These are phyloP conservation scores for Nakaseomyces nivariensis DNA, from an alignment of 1,139 yeast genomes.

Conservation along the genomic window DNA sequence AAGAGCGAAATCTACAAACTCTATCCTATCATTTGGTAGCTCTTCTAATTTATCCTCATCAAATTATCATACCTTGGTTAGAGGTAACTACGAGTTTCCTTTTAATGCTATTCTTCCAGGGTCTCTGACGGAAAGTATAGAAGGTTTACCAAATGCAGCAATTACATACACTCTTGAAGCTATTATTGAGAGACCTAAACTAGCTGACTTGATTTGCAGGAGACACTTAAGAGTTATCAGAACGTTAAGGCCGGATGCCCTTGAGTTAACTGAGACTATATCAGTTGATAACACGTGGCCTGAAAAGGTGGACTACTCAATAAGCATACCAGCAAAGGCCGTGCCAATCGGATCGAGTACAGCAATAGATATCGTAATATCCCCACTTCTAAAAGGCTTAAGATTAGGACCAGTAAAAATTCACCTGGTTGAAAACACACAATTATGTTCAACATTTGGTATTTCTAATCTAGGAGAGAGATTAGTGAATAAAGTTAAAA, in stretches of 20 bases:
- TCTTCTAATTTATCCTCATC: constrained; percentile 27
- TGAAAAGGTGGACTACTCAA: constrained; percentile 77
- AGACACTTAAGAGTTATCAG: constrained; percentile 78
- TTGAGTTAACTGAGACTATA: constrained; percentile 83
- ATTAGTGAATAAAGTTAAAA: constrained; percentile 35
- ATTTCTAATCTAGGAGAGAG: constrained; percentile 45
- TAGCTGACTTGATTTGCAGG: constrained; percentile 54
- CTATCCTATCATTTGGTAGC: constrained; percentile 12
- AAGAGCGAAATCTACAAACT: constrained; percentile 5
- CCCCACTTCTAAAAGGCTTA: constrained; percentile 76
- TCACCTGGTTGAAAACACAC: constrained; percentile 55
- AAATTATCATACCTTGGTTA: constrained; percentile 35
- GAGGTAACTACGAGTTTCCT: constrained; percentile 87
- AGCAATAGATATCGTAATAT: constrained; percentile 59
- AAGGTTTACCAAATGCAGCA: constrained; percentile 80
- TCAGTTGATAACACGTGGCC: constrained; percentile 98
- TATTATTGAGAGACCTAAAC: constrained; percentile 72
- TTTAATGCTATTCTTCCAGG: constrained; percentile 84
- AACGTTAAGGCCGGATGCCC: constrained; percentile 78
- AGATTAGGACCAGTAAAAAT: constrained; percentile 62
- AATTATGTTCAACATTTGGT: constrained; percentile 48
- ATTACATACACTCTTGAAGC: constrained; percentile 75
- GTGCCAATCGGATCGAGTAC: constrained; percentile 79
- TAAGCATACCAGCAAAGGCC: constrained; percentile 81
- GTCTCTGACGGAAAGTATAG: constrained; percentile 74